Conservation (phyloP, 371 early-diverging fungal species). For the Syncephalis plumigaleata region DNA sequence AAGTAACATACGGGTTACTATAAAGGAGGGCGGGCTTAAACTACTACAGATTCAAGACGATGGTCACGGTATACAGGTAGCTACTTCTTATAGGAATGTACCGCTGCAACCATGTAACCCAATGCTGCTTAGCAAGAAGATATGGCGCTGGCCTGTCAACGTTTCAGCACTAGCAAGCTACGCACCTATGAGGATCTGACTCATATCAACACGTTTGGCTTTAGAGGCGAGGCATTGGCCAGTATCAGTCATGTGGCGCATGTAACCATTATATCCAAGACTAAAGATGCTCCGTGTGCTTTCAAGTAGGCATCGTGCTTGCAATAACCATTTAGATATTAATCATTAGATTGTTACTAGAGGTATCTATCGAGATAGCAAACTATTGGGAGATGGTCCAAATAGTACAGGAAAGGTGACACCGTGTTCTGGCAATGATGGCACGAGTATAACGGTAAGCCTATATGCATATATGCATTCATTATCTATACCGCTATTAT, state of each 20-base stretch:
- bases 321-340: not conserved
- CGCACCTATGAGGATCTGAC: slow-evolving; percentile 70
- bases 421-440: slow-evolving; percentile 83
- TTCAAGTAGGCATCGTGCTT: slow-evolving; percentile 28
- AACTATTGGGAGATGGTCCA: slow-evolving; percentile 46
- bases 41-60: slow-evolving; percentile 90
- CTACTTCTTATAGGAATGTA: slow-evolving; percentile 5
- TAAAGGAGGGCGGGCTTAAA: slow-evolving; percentile 83
- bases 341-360: slow-evolving; percentile 14
- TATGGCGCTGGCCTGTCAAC: slow-evolving; percentile 72
- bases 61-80: slow-evolving; percentile 83
- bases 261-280: slow-evolving; percentile 77
- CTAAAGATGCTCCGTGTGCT: slow-evolving; percentile 60
- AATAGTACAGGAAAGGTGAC: slow-evolving; percentile 57
- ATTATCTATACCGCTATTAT: too few relatives aligned
- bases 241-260: slow-evolving; percentile 90
- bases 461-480: not conserved
- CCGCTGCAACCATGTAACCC: not conserved
- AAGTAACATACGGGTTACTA: slow-evolving; percentile 57
- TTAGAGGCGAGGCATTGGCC: slow-evolving; percentile 97
- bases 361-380: slow-evolving; percentile 72
- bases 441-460: slow-evolving; percentile 70
- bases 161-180: slow-evolving; percentile 95
- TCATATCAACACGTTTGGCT: slow-evolving; percentile 85
- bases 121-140: slow-evolving; percentile 35